phyloP scores from a whole-genome alignment of 352 stramenopile species.

The Phytophthora multivora region DNA sequence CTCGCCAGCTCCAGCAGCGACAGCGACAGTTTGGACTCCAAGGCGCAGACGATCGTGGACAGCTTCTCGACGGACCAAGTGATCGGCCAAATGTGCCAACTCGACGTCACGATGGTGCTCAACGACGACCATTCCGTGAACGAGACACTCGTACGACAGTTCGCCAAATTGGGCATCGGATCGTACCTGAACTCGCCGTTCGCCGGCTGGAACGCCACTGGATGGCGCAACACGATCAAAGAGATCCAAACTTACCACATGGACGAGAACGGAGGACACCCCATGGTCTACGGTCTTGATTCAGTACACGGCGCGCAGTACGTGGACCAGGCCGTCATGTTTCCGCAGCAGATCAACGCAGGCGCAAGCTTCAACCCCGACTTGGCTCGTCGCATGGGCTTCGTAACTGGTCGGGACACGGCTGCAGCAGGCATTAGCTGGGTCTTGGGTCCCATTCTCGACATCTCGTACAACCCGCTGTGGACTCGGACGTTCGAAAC shows the following conservation, averaged over 20 bases:
- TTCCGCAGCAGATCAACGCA: constrained; percentile 88
- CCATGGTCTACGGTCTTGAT: constrained; percentile 88
- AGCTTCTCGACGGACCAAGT: constrained; percentile 38
- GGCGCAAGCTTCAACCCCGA: constrained; percentile 87
- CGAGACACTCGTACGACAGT: constrained; percentile 35
- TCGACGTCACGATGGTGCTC: constrained; percentile 84
- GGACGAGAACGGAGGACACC: constrained; percentile 57
- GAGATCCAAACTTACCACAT: constrained; percentile 77
- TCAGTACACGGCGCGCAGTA: constrained; percentile 90
- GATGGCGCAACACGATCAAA: constrained; percentile 68
- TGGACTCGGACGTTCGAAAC: constrained; percentile 92
- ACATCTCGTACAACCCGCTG: constrained; percentile 82
- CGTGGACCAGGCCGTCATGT: constrained; percentile 75
- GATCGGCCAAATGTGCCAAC: constrained; percentile 90
- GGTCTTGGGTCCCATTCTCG: constrained; percentile 86
- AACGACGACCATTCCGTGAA: constrained; percentile 34
- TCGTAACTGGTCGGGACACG: constrained; percentile 82
- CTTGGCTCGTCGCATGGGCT: constrained; percentile 57
- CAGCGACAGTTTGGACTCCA: constrained; percentile 10
- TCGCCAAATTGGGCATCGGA: constrained; percentile 73
- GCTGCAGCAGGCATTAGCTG: constrained; percentile 82
- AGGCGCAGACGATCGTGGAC: constrained; percentile 30
- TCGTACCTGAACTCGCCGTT: constrained; percentile 86
- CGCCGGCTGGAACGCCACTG: constrained; percentile 31
- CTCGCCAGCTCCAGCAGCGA: constrained; percentile 4